Evolutionary conservation across 345 rosid genomes (phyloP), one percentile per base, ranked within the genome.

Genomic region (Linum tenue): DNA sequence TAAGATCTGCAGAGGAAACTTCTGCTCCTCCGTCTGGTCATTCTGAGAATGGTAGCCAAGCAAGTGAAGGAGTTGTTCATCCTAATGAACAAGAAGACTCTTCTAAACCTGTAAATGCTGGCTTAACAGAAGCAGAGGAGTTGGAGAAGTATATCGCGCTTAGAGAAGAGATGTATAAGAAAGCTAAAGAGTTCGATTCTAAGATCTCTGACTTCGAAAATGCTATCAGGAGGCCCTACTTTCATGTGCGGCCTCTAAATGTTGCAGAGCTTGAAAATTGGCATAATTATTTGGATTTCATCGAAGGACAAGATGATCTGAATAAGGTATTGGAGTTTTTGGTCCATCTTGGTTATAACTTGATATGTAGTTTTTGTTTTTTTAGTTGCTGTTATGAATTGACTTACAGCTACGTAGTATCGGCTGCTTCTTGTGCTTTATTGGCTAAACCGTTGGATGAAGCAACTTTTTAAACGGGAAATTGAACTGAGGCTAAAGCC

Each of bases 391-490:
- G 74, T 75, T 84, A 79, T 76, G 67, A 71, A 72, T 75, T 87
- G 91, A 78, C 91, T 84, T 76, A 88, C 99, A 88, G 89, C 88
- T 81, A 77, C 87, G 81, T 91, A 87, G 84, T 82, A 83, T 82
- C 85, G 87, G 94, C 96, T 89, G 94, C 94, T 74, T 83, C 95
- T 75, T 89, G 76, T 88, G 84, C 92, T 81, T 84, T 86, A 80
- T 85, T 91, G 98, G 98, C 94, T 89, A 85, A 85, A 83, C 80
- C 87, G 90, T 89, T 91, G 94, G 99, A 82, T 91, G 91, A 91
- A 83, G 96, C 97, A 78, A 87, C 88, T 80, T 90, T 81, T 94
- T 76, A 74, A 84, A 75, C 82, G 87, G 90, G 95, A 87, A 84
- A 82, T 85, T 88, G 88, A 84, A 84, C 89, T 91, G 97, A 87